Conservation (phyloP, 495 filamentous ascomycete species). For the Extremus antarcticus region DNA sequence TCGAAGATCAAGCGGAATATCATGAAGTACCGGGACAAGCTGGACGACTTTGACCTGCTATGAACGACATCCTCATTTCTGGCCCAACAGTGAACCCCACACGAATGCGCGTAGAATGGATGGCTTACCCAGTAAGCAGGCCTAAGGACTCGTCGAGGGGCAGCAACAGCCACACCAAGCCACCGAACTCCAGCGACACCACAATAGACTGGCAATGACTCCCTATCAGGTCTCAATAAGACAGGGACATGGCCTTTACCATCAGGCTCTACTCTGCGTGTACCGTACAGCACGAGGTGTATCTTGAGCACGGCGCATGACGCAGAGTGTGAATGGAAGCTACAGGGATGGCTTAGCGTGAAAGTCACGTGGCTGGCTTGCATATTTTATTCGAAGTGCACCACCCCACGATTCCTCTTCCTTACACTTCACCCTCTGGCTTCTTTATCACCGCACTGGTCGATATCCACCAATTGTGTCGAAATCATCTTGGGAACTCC, state of each 20-base stretch:
- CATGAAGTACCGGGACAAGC: constrained; percentile 81
- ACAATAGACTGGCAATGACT: too few species aligned
- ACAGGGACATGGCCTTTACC: not conserved
- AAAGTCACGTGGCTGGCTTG: constrained; percentile 1
- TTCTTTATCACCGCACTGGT: not conserved
- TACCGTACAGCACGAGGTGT: not conserved
- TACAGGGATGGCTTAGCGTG: not conserved
- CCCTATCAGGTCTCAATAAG: too few species aligned
- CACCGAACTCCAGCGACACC: not conserved
- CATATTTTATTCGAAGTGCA: not conserved
- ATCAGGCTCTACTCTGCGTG: not conserved
- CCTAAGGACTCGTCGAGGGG: not conserved
- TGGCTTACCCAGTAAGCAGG: too few species aligned
- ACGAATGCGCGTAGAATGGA: too few species aligned
- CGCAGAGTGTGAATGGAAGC: not conserved
- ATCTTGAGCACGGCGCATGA: not conserved
- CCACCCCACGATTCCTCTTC: not conserved
- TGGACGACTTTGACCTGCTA: constrained; percentile 93
- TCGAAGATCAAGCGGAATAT: constrained; percentile 96
- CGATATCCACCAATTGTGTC: not conserved
- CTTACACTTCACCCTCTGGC: not conserved
- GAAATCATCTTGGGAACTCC: not conserved
- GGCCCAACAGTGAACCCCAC: too few species aligned
- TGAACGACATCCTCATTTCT: constrained; percentile 25
- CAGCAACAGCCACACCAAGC: not conserved